Conservation (phyloP, 768 basidiomycete species). For the Suillus subalutaceus region DNA sequence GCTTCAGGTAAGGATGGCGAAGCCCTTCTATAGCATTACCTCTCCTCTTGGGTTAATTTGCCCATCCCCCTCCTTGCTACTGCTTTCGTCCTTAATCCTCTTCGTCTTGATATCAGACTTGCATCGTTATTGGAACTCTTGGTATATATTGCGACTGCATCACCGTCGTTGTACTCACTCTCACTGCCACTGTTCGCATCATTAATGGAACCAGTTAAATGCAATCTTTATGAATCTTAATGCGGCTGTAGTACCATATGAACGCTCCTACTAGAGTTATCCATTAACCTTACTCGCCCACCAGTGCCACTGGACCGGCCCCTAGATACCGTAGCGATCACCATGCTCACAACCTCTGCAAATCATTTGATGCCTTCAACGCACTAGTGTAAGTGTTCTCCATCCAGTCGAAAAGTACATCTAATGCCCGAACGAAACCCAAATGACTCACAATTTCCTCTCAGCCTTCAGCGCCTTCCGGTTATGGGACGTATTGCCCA, state of each 20-base stretch:
- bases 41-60: not conserved
- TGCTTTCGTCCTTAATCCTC: not conserved
- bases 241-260: not conserved
- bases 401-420: not conserved
- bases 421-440: not conserved
- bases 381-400: not conserved
- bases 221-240: not conserved
- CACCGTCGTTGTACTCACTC: conserved; percentile 6
- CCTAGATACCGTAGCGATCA: not conserved
- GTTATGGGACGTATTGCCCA: too few species aligned
- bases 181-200: conserved; percentile 7
- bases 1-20: conserved; percentile 60
- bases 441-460: not conserved
- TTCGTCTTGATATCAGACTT: conserved; percentile 2
- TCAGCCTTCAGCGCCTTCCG: not conserved
- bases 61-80: not conserved
- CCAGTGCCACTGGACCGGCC: not conserved
- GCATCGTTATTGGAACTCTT: conserved; percentile 1
- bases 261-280: not conserved
- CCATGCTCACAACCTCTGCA: not conserved
- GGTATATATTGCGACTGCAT: conserved; percentile 8
- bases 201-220: conserved; percentile 7
- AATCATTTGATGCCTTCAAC: not conserved
- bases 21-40: conserved; percentile 53
- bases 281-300: not conserved